Evolutionary conservation across 192 early-diverging fungal species (phyloP).

Genomic region (Lobosporangium transversale): DNA sequence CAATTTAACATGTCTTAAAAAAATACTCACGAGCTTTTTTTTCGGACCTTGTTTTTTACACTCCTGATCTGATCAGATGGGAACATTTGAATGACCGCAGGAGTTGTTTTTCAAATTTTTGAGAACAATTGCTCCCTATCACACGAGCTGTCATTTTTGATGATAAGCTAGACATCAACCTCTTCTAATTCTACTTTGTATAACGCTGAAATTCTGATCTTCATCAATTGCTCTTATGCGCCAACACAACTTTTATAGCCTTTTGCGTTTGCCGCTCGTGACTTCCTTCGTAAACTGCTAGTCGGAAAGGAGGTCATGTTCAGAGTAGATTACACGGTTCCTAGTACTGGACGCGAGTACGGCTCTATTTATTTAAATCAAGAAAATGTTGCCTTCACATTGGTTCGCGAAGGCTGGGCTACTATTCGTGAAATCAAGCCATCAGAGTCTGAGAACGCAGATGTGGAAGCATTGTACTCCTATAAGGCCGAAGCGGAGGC

Average conservation of each 20-base stretch:
- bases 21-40: too few relatives aligned
- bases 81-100: background rate
- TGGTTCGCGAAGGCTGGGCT: conserved; percentile 87
- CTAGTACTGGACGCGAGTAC: conserved; percentile 74
- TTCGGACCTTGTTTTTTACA: too few relatives aligned
- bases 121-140: conserved; percentile 6
- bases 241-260: too few relatives aligned
- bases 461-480: conserved; percentile 61
- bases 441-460: conserved; percentile 52
- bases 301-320: conserved; percentile 93
- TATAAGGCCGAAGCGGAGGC: conserved; percentile 80
- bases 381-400: conserved; percentile 75
- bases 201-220: too few relatives aligned
- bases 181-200: too few relatives aligned
- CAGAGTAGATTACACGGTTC: conserved; percentile 80
- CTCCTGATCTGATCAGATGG: conserved; percentile 38
- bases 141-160: too few relatives aligned
- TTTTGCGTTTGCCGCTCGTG: conserved; percentile 87
- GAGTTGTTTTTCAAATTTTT: background rate
- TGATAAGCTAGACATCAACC: too few relatives aligned
- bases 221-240: too few relatives aligned
- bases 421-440: conserved; percentile 75
- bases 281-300: conserved; percentile 85
- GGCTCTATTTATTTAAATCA: conserved; percentile 61
- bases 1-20: too few relatives aligned